phyloP scores from a whole-genome alignment of 2,329 filamentous ascomycete species.

The Fusarium armeniacum region DNA sequence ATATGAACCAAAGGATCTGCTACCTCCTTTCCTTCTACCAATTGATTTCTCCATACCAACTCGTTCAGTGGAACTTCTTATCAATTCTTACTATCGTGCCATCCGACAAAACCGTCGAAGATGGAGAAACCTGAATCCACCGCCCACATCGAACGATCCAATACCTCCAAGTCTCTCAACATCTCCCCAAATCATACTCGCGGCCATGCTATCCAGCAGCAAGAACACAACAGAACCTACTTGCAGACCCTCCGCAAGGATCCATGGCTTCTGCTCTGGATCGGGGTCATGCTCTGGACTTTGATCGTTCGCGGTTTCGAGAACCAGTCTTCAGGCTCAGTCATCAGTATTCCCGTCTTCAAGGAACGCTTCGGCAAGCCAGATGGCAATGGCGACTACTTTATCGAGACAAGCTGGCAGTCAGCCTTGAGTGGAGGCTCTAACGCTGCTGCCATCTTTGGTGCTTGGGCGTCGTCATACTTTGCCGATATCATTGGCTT shows the following conservation, averaged over 20 bases:
- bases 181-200: slow-evolving; percentile 13
- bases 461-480: slow-evolving; percentile 46
- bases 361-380: slow-evolving; percentile 39
- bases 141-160: slow-evolving; percentile 25
- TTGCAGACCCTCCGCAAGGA: slow-evolving; percentile 47
- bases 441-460: slow-evolving; percentile 46
- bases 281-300: slow-evolving; percentile 52
- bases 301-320: slow-evolving; percentile 51
- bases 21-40: accelerated
- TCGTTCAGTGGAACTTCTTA: neutral
- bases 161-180: neutral
- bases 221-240: slow-evolving; percentile 49
- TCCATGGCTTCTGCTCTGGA: slow-evolving; percentile 51
- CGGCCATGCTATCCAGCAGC: slow-evolving; percentile 51
- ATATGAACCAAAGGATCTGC: slow-evolving; percentile 17
- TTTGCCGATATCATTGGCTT: slow-evolving; percentile 47
- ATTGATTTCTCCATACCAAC: neutral
- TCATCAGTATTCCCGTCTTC: slow-evolving; percentile 43
- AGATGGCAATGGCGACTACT: slow-evolving; percentile 32
- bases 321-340: slow-evolving; percentile 44
- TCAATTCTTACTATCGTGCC: neutral
- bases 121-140: slow-evolving; percentile 30
- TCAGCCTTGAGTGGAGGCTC: slow-evolving; percentile 49
- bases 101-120: neutral
- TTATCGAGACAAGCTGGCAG: slow-evolving; percentile 51